phyloP scores from a whole-genome alignment of 2,329 filamentous ascomycete species.

The Claviceps cyperi region DNA sequence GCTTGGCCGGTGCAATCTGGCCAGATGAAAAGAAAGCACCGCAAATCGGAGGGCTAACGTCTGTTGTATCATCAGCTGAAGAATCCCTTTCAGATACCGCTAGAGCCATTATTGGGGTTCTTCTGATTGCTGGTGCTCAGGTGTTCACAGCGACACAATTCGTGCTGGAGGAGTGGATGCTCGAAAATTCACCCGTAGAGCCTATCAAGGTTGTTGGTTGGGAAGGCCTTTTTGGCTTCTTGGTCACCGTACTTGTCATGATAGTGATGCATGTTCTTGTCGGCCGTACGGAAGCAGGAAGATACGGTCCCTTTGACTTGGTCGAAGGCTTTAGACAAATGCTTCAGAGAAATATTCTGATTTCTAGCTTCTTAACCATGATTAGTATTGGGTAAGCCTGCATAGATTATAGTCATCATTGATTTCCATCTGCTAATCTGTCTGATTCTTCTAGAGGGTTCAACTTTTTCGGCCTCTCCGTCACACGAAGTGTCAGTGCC shows the following conservation, averaged over 20 bases:
- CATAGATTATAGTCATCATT: not conserved
- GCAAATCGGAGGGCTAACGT: constrained; percentile 15
- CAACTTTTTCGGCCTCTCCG: constrained; percentile 95
- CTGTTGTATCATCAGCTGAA: constrained; percentile 22
- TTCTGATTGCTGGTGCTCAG: constrained; percentile 85
- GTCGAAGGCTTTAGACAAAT: constrained; percentile 75
- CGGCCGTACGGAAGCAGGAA: constrained; percentile 59
- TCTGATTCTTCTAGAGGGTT: constrained; percentile 51
- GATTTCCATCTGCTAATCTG: constrained; percentile 8
- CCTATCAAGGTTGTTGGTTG: constrained; percentile 87
- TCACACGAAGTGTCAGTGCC: constrained; percentile 78
- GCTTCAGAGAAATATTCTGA: constrained; percentile 49
- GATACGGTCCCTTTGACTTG: constrained; percentile 79
- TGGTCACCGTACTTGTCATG: constrained; percentile 66
- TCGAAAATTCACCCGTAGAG: constrained; percentile 50
- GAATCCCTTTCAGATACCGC: constrained; percentile 22
- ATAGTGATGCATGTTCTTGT: constrained; percentile 62
- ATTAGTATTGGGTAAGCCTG: constrained; percentile 71
- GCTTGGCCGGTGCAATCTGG: constrained; percentile 73
- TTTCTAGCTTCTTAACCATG: constrained; percentile 86
- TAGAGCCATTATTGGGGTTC: constrained; percentile 63
- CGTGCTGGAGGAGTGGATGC: constrained; percentile 85
- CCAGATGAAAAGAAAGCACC: constrained; percentile 44
- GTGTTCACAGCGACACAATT: constrained; percentile 96
- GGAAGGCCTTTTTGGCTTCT: constrained; percentile 87